Evolutionary conservation across 148 eudicot species (phyloP), one percentile per base, ranked within the genome.

Genomic region (Amaranthus palmeri): DNA sequence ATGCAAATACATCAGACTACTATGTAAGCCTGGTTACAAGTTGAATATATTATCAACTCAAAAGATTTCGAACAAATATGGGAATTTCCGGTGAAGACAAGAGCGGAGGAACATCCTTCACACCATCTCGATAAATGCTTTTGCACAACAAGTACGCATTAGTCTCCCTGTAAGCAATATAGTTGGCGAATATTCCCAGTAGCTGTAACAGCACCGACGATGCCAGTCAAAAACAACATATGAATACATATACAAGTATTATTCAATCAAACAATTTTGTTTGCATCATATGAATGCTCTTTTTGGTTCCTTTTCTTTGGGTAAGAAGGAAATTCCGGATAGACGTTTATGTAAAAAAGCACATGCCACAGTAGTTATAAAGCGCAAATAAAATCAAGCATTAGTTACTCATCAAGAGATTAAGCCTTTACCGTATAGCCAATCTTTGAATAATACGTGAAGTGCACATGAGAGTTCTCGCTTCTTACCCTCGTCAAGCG

Each of bases 101-200:
- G 9, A 62, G 42, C 14, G 65, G 71, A 65, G 60, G 44, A 61
- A 69, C 69, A 78, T 68, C 58, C 69, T 54, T 73, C 43, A 61
- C 63, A 62, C 70, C 46, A 61, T 47, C 74, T 49, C 47, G 13
- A 54, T 55, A 14, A 40, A 45, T 44, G 10, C 52, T 58, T 55
- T 25, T 54, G 4, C 15, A 63, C 25, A 25, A 63, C 40, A 56
- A 54, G 43, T 15, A 54, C 15, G 44, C 47, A 44, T 70, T 78
- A 89, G 40, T 93, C 98, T 3, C 92, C 87, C 67, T 88, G 97
- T 72, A 87, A 74, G 84, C 89, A 93, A 72, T 90, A 91, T 41
- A 93, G 86, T 75, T 93, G 98, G 68, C 98, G 86, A 61, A 93
- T 75, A 78, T 91, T 93, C 75, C 98, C 98, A 49, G 98, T 87